phyloP scores from a whole-genome alignment of 768 basidiomycete species.

The Amanita phalloides region DNA sequence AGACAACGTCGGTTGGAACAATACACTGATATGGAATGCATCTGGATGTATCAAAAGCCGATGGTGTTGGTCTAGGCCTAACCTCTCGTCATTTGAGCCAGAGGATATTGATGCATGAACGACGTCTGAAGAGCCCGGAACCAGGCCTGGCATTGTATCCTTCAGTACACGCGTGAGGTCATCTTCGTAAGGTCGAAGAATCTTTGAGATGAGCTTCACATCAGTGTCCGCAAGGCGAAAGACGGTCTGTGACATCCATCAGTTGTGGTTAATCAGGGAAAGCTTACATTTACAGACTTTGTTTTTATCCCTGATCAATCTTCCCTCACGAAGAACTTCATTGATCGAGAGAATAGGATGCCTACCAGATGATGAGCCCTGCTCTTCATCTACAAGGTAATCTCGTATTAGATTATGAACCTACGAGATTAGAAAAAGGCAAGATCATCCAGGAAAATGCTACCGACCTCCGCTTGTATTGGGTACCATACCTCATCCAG shows the following conservation, averaged over 20 bases:
- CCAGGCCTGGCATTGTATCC: constrained; percentile 90
- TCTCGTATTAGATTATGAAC: constrained; percentile 76
- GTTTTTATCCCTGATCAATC: constrained; percentile 62
- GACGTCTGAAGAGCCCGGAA: constrained; percentile 58
- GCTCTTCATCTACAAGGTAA: constrained; percentile 89
- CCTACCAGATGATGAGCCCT: constrained; percentile 63
- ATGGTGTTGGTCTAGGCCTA: constrained; percentile 71
- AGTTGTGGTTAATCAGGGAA: neutral
- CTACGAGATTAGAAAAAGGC: constrained; percentile 26
- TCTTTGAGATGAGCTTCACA: constrained; percentile 52
- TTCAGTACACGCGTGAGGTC: constrained; percentile 74
- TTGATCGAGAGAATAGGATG: constrained; percentile 92
- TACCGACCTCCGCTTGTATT: constrained; percentile 75
- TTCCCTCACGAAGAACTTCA: constrained; percentile 82
- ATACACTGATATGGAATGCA: constrained; percentile 86
- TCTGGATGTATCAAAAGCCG: constrained; percentile 80
- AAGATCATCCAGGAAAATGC: neutral
- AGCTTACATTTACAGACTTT: constrained; percentile 40
- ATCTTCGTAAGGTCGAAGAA: constrained; percentile 72
- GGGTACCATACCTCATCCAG: constrained; percentile 82
- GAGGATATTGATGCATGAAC: constrained; percentile 41
- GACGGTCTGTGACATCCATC: constrained; percentile 42
- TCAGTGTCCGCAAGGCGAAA: constrained; percentile 94
- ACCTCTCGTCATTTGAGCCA: constrained; percentile 60
- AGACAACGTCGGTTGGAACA: constrained; percentile 89